Conservation (phyloP, 352 stramenopile species). For the Pythium pyrilobum region DNA sequence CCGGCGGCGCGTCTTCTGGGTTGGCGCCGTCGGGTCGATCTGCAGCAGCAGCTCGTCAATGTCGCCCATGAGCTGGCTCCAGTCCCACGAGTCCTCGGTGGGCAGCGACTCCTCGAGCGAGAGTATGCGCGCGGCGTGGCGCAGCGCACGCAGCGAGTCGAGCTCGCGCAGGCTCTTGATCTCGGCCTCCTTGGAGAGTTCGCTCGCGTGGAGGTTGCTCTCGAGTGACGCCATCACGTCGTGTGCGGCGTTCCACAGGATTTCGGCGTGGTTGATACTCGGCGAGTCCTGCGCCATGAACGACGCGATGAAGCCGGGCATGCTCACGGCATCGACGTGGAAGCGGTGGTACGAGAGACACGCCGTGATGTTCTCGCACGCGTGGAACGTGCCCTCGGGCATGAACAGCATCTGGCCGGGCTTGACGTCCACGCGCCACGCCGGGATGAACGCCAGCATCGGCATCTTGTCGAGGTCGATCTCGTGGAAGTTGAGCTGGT, state of each 20-base stretch:
- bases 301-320: slow-evolving; percentile 85
- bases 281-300: slow-evolving; percentile 88
- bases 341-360: slow-evolving; percentile 94
- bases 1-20: slow-evolving; percentile 13
- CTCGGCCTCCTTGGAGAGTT: too few relatives aligned
- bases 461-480: slow-evolving; percentile 84
- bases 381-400: slow-evolving; percentile 91
- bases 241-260: slow-evolving; percentile 90
- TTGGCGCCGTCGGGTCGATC: slow-evolving; percentile 33
- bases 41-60: slow-evolving; percentile 60
- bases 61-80: slow-evolving; percentile 69
- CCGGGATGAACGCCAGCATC: slow-evolving; percentile 82
- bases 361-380: slow-evolving; percentile 89
- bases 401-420: slow-evolving; percentile 93
- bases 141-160: slow-evolving; percentile 56
- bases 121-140: slow-evolving; percentile 54
- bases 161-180: slow-evolving; percentile 54
- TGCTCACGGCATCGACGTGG: slow-evolving; percentile 90
- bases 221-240: slow-evolving; percentile 88
- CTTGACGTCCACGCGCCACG: slow-evolving; percentile 84
- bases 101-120: slow-evolving; percentile 65
- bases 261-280: slow-evolving; percentile 89
- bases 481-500: slow-evolving; percentile 74
- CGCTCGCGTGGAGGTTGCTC: slow-evolving; percentile 60
- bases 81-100: slow-evolving; percentile 75